Evolutionary conservation across 371 early-diverging fungal species (phyloP), one percentile per base, ranked within the genome.

Genomic region (Parasitella parasitica): DNA sequence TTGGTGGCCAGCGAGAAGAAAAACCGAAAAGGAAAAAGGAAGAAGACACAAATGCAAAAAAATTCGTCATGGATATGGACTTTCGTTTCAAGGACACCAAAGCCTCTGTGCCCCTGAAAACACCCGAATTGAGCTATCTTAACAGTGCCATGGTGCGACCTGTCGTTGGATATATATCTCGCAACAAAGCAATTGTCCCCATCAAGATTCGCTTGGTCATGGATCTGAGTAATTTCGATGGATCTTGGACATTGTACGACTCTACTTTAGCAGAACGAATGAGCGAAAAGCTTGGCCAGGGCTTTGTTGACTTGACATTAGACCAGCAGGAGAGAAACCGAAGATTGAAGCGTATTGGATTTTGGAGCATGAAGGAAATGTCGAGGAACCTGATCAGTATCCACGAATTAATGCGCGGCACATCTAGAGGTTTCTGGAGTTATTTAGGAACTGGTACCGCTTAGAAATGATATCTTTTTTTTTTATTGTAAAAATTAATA

Each of bases 121-220:
- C 88, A 13, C 83, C 83, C 12, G 86, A 89, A 63, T 68, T 95
- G 18, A 84, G 87, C 7, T 94, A 93, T 62, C 71, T 97, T 38
- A 91, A 84, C 59, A 88, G 87, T 32, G 95, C 97, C 5, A 81
- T 96, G 70, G 87, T 96, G 11, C 82, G 97, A 2, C 97, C 98
- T 0, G 85, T 97, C n/a, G 93, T 97, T 0, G 97, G 91, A 3
- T 98, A 91, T 66, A 91, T 98, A 85, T 96, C 97, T 68, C 86
- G 90, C 12, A 92, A 96, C 74, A 86, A 92, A 32, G 93, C 94
- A 1, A 84, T 86, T 39, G 89, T 94, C 4, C 92, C 94, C 1
- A 86, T 97, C 69, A 83, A 88, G 20, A 90, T 91, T 63, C 86
- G 88, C 46, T 80, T 93, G 8, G 86, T 88, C 22, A 83, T 93